Evolutionary conservation across 805 yeast genomes (phyloP), one percentile per base, ranked within the genome.

Genomic region (Zygosaccharomyces siamensis): DNA sequence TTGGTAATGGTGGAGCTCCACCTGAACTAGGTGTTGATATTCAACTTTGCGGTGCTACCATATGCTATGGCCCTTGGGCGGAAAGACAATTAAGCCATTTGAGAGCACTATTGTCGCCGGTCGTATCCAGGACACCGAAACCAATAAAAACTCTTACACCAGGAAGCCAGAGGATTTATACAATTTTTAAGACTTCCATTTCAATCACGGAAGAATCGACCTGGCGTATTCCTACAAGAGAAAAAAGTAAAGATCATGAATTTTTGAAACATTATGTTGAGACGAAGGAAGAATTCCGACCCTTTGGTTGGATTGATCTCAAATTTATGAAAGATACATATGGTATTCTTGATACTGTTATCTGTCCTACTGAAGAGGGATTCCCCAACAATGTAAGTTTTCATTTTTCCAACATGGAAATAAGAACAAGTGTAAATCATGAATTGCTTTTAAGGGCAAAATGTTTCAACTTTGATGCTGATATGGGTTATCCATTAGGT

Each of bases 61-160:
- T 89, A 1, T 84, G 84, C 56, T 90, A 88, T 61, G 99, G 99
- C 0, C 96, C 99, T 0, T 92, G 97, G 97, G 86, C 97, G 0
- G 95, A 93, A 50, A 79, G 92, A 32, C 95, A 93, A 64, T 65
- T 96, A 14, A 73, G 73, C 2, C 77, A 81, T 1, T 59, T 90
- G 7, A 89, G 84, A 48, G 67, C 72, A 12, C 69, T 83, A 67
- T 69, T 93, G 21, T 79, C 84, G 48, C 99, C 99, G 0, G 63
- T 76, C 0, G 62, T 80, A 4, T 78, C 84, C 23, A 67, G 83
- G 41, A 87, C 89, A 57, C 67, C 80, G 2, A 57, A 58, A 8
- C 76, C 81, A 0, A 62, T 63, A 4, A 69, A 71, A 3, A 65
- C 66, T 2, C 65, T 77, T 3, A 44, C 49, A 1, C 71, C 81